phyloP scores from a whole-genome alignment of 306 rosid species.

The Arachis stenosperma region DNA sequence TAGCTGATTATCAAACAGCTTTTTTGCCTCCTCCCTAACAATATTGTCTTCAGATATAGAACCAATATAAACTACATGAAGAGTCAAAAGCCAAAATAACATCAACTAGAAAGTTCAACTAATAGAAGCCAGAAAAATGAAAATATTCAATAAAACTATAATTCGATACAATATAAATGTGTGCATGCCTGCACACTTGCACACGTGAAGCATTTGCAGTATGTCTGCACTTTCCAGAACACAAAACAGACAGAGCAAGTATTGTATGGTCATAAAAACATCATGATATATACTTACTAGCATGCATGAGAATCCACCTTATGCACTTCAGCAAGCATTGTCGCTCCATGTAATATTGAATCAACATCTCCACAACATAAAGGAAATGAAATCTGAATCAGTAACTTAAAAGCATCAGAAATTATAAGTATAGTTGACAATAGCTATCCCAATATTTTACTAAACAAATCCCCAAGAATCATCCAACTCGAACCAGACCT shows the following conservation, averaged over 20 bases:
- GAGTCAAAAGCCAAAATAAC: constrained; percentile 33
- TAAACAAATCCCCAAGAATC: constrained; percentile 23
- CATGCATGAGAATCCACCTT: constrained; percentile 76
- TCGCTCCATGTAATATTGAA: constrained; percentile 85
- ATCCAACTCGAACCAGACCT: constrained; percentile 14
- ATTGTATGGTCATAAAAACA: constrained; percentile 26
- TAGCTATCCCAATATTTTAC: not conserved
- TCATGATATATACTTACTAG: constrained; percentile 66
- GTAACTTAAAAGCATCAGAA: constrained; percentile 21
- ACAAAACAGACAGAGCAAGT: constrained; percentile 26
- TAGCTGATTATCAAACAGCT: constrained; percentile 74
- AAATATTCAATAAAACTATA: constrained; percentile 10
- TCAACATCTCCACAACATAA: constrained; percentile 55
- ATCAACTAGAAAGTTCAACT: constrained; percentile 30
- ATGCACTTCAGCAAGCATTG: constrained; percentile 95
- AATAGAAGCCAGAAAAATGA: constrained; percentile 13
- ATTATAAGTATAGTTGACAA: constrained; percentile 4
- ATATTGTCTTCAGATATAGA: constrained; percentile 52
- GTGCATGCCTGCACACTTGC: not conserved
- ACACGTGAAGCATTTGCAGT: not conserved
- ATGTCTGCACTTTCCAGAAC: constrained; percentile 25
- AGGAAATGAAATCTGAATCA: constrained; percentile 26
- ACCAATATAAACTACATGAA: constrained; percentile 72
- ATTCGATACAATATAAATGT: constrained; percentile 28
- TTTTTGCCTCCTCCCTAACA: constrained; percentile 66